Base-by-base conservation (phyloP, 2,329 filamentous ascomycete genomes). In the Anisogramma anomala region DNA sequence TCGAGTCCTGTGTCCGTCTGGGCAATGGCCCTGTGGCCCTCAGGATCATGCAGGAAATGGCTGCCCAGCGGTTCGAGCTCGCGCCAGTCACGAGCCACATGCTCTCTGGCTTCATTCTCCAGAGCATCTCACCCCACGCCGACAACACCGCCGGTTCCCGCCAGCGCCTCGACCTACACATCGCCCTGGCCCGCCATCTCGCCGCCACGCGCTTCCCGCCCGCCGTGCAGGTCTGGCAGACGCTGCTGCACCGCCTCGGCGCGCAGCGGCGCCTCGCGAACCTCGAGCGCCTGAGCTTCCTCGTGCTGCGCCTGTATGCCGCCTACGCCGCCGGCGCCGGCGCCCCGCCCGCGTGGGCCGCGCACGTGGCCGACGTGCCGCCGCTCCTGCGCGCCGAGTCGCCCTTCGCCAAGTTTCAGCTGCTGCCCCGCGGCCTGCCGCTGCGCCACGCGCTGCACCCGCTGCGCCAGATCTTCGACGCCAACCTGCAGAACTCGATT, bases 341-440 rank as follows among this genome's bases (percentile, higher is more conserved):
- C 52, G 22, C 22, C 6, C 14, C 53, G 50, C 37, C 47, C 3
- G 57, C 67, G 27, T 55, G 71, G 25, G 64, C 64, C 0, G 56
- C 72, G 20, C 64, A 72, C 41, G 50, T 55, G 4, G 50, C 53
- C 6, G 69, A 75, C 46, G 50, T 68, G 9, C 70, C 63, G 0
- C 44, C 46, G 18, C 33, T 52, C n/a, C 52, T 53, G 44, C 55
- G 31, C 43, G 49, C 36, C 33, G 55, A 55, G 23, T 50, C 53
- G 22, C 56, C 53, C 13, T 54, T 60, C 7, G 33, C 58, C 1
- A 53, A 58, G 22, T 58, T 63, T 31, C 59, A 59, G 20, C 36
- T 46, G 25, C 39, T 67, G 3, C 63, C 64, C 13, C 49, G 55
- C 19, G 69, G 73, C 40, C 53, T 74, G 10, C 59, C 64, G 1